Percentiles rank a stretch among this genome's conserved stretches.
phyloP scores from a whole-genome alignment of 805 yeast species.

The Saccharomyces jurei region DNA sequence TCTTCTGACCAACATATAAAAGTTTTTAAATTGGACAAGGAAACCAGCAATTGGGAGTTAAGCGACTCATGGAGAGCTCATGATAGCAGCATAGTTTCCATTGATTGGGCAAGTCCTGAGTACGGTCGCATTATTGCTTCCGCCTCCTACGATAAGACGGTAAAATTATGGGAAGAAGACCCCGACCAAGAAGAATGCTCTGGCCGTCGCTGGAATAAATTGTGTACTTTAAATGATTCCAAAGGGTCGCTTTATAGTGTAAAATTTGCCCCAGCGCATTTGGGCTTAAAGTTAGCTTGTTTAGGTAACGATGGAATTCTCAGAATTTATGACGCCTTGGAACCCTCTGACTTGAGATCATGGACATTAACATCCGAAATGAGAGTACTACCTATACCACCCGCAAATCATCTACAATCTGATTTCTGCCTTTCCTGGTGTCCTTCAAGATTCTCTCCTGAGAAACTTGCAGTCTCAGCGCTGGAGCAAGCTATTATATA shows the following conservation, averaged over 20 bases:
- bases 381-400: conserved; percentile 56
- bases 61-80: conserved; percentile 95
- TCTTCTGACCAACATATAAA: conserved; percentile 91
- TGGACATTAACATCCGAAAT: conserved; percentile 78
- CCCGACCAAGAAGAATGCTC: conserved; percentile 65
- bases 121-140: conserved; percentile 81
- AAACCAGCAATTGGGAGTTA: conserved; percentile 62
- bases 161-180: conserved; percentile 86
- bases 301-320: conserved; percentile 85
- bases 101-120: conserved; percentile 93
- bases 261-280: conserved; percentile 79
- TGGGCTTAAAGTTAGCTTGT: conserved; percentile 75
- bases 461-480: conserved; percentile 76
- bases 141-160: conserved; percentile 82
- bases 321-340: conserved; percentile 78
- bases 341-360: conserved; percentile 75
- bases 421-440: conserved; percentile 88
- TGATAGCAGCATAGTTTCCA: conserved; percentile 73
- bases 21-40: conserved; percentile 68
- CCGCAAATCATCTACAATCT: conserved; percentile 74
- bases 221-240: conserved; percentile 75
- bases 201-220: conserved; percentile 76
- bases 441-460: conserved; percentile 73
- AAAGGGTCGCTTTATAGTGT: conserved; percentile 85
- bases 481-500: conserved; percentile 83